A percentile compares a stretch with the other conserved stretches of the same genome.
Conservation (phyloP, 1,284 basidiomycete genomes). For the Xerocomus nothofagi region DNA sequence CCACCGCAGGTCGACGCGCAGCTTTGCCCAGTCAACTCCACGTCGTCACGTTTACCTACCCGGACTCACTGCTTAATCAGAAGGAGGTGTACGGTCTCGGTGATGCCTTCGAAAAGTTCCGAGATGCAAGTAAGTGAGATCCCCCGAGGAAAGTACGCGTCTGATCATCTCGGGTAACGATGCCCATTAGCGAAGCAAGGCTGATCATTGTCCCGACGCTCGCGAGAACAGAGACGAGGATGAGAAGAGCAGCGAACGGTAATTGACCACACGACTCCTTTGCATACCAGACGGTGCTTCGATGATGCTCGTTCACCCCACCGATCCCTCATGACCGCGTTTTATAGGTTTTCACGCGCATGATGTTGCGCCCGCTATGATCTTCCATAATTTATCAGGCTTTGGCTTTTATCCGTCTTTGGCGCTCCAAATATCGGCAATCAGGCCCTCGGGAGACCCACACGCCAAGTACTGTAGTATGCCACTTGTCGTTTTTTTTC, state of each 20-base stretch:
- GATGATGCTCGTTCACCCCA: not conserved
- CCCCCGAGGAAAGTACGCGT: not conserved
- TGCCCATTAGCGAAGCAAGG: not conserved
- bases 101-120: not conserved
- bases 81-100: not conserved
- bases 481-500: too few relatives aligned
- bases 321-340: not conserved
- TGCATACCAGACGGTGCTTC: not conserved
- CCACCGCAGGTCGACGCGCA: slow-evolving; percentile 5
- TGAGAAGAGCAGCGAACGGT: not conserved
- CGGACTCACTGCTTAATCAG: not conserved
- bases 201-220: not conserved
- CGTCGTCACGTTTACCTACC: not conserved
- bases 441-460: too few relatives aligned
- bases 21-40: slow-evolving; percentile 1
- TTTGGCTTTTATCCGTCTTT: not conserved
- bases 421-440: too few relatives aligned
- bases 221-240: not conserved
- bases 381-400: not conserved
- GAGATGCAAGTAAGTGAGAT: not conserved
- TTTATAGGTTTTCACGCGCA: not conserved
- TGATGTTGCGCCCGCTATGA: too few relatives aligned
- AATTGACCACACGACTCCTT: not conserved
- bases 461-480: too few relatives aligned
- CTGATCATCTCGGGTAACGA: not conserved